phyloP scores from a whole-genome alignment of 345 rosid species.

The Lagerstroemia speciosa region DNA sequence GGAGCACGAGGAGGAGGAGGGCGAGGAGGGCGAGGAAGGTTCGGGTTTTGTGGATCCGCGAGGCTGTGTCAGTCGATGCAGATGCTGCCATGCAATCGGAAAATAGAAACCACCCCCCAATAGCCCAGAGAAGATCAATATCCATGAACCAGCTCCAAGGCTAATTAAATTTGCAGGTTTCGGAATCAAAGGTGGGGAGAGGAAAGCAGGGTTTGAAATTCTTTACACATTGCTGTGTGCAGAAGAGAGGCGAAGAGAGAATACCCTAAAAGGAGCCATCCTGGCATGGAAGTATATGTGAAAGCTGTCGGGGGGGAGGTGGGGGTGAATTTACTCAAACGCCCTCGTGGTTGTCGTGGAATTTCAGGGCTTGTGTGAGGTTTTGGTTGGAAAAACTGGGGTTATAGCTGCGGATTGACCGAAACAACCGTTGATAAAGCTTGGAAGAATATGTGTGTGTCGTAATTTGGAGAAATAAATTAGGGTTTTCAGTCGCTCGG shows the following conservation, averaged over 20 bases:
- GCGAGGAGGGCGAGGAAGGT: slow-evolving; percentile 30
- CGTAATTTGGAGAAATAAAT: no score
- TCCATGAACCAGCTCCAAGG: slow-evolving; percentile 84
- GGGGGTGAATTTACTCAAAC: slow-evolving; percentile 19
- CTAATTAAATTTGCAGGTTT: slow-evolving; percentile 19
- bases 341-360: slow-evolving; percentile 22
- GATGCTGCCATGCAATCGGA: slow-evolving; percentile 75
- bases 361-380: background rate
- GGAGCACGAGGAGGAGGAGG: slow-evolving; percentile 28
- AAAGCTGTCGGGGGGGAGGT: slow-evolving; percentile 18
- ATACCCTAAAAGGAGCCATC: slow-evolving; percentile 11
- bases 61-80: slow-evolving; percentile 15
- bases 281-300: slow-evolving; percentile 24
- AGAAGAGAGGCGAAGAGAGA: slow-evolving; percentile 14
- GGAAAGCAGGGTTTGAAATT: slow-evolving; percentile 46
- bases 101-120: slow-evolving; percentile 73
- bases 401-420: background rate
- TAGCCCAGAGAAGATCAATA: slow-evolving; percentile 89
- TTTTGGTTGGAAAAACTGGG: background rate
- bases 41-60: slow-evolving; percentile 17
- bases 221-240: slow-evolving; percentile 29
- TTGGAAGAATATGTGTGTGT: no score
- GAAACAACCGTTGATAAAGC: background rate
- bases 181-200: slow-evolving; percentile 26
- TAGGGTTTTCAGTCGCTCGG: no score